A percentile compares a stretch with the other conserved stretches of the same genome.
phyloP scores from a whole-genome alignment of 2,329 filamentous ascomycete genomes.

The Gremmenia infestans region DNA sequence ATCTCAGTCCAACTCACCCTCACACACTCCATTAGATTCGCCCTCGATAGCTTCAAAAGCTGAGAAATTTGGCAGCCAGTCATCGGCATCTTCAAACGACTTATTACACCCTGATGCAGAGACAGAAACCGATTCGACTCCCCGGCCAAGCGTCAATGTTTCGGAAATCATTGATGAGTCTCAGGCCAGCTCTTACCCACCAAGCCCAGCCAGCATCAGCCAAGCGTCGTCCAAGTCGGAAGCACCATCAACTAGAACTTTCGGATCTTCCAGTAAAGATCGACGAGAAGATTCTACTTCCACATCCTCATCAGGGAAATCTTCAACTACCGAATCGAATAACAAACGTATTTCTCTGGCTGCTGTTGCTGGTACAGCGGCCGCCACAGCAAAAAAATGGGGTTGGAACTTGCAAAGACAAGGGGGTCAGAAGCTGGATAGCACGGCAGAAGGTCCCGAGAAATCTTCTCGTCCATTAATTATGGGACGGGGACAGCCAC shows the following conservation, averaged over 20 bases:
- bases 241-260: slow-evolving; percentile 36
- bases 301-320: slow-evolving; percentile 21
- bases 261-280: slow-evolving; percentile 34
- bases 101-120: slow-evolving; percentile 37
- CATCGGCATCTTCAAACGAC: slow-evolving; percentile 46
- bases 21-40: slow-evolving; percentile 41
- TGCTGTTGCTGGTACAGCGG: slow-evolving; percentile 48
- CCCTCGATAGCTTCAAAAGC: slow-evolving; percentile 36
- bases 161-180: slow-evolving; percentile 11
- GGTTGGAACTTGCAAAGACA: slow-evolving; percentile 51
- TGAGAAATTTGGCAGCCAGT: slow-evolving; percentile 41
- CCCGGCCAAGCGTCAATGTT: slow-evolving; percentile 18
- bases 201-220: slow-evolving; percentile 32
- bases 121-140: slow-evolving; percentile 30
- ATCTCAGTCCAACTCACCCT: slow-evolving; percentile 50
- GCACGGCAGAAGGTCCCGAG: slow-evolving; percentile 19
- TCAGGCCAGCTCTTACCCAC: slow-evolving; percentile 20
- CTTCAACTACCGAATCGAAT: slow-evolving; percentile 30
- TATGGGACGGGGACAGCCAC: slow-evolving; percentile 75
- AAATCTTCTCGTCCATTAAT: slow-evolving; percentile 52
- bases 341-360: slow-evolving; percentile 45
- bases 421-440: slow-evolving; percentile 31
- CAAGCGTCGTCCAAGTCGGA: slow-evolving; percentile 39
- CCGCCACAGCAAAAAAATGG: slow-evolving; percentile 53
- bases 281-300: slow-evolving; percentile 30